A percentile compares a stretch with the other conserved stretches of the same genome.
Evolutionary conservation across 768 basidiomycete species (phyloP).

Genomic region (Mrakia hoshinonis): DNA sequence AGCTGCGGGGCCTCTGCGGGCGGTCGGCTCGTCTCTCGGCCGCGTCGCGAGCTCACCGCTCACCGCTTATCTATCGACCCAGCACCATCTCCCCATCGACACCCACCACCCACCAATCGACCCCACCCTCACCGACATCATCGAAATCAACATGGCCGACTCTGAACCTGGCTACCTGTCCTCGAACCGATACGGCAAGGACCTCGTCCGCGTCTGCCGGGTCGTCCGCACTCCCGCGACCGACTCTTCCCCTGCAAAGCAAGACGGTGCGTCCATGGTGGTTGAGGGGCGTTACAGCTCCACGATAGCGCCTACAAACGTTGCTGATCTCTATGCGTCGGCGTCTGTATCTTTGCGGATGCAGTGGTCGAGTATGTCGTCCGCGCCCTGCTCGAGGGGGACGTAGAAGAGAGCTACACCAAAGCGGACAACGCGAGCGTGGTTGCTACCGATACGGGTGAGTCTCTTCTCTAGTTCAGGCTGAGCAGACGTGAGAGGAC

Average conservation of each 20-base stretch:
- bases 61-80: too few relatives aligned
- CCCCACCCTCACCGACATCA: too few relatives aligned
- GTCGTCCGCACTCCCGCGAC: conserved; percentile 55
- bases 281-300: conserved; percentile 47
- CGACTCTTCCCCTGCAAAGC: conserved; percentile 44
- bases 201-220: conserved; percentile 75
- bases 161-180: conserved; percentile 25
- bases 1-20: too few relatives aligned
- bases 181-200: conserved; percentile 35
- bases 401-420: conserved; percentile 65
- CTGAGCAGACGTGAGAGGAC: background rate
- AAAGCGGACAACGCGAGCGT: conserved; percentile 78
- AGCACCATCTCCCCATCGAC: too few relatives aligned
- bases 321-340: background rate
- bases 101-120: too few relatives aligned
- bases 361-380: conserved; percentile 62
- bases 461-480: conserved; percentile 38
- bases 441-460: conserved; percentile 86
- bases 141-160: background rate
- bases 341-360: background rate
- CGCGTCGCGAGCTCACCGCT: too few relatives aligned
- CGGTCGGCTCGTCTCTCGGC: too few relatives aligned
- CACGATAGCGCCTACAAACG: conserved; percentile 30
- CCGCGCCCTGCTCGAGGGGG: conserved; percentile 68
- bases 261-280: conserved; percentile 20